phyloP scores from a whole-genome alignment of 495 filamentous ascomycete genomes.

The Aspergillus baeticus region DNA sequence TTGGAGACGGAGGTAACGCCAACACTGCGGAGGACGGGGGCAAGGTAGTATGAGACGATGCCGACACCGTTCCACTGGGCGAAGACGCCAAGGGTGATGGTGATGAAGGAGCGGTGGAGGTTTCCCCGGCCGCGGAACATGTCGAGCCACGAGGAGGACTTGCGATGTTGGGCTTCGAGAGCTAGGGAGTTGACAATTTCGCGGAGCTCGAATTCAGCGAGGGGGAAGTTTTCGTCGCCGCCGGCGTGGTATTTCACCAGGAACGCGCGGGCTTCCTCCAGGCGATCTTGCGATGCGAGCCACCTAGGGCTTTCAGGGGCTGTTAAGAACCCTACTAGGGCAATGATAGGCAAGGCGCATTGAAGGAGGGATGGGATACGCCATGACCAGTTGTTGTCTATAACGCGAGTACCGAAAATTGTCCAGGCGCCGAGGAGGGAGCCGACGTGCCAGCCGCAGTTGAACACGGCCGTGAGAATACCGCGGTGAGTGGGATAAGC shows the following conservation, averaged over 20 bases:
- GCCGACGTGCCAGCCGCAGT: slow-evolving; percentile 41
- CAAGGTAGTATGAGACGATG: not conserved
- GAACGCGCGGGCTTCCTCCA: slow-evolving; percentile 41
- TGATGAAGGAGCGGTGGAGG: slow-evolving; percentile 13
- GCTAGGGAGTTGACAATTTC: not conserved
- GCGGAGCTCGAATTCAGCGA: not conserved
- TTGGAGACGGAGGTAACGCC: slow-evolving; percentile 48
- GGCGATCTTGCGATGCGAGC: slow-evolving; percentile 41
- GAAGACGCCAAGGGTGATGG: slow-evolving; percentile 10
- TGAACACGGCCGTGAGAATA: slow-evolving; percentile 58
- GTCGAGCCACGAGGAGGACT: not conserved
- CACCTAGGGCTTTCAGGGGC: slow-evolving; percentile 31
- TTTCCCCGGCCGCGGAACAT: slow-evolving; percentile 11
- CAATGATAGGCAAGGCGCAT: not conserved
- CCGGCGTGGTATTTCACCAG: not conserved
- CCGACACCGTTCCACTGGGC: slow-evolving; percentile 13
- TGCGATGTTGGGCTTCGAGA: not conserved
- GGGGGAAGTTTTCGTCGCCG: not conserved
- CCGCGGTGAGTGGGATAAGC: slow-evolving; percentile 60
- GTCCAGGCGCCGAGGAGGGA: slow-evolving; percentile 42
- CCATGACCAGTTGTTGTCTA: slow-evolving; percentile 26
- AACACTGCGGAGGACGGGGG: slow-evolving; percentile 49
- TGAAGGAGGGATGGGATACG: not conserved
- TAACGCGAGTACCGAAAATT: slow-evolving; percentile 17
- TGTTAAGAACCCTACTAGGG: slow-evolving; percentile 29